Percentiles rank a stretch among this genome's conserved stretches.
These are phyloP conservation scores for Aspergillus indologenus DNA, from an alignment of 495 filamentous ascomycete genomes.

Conservation along the genomic window DNA sequence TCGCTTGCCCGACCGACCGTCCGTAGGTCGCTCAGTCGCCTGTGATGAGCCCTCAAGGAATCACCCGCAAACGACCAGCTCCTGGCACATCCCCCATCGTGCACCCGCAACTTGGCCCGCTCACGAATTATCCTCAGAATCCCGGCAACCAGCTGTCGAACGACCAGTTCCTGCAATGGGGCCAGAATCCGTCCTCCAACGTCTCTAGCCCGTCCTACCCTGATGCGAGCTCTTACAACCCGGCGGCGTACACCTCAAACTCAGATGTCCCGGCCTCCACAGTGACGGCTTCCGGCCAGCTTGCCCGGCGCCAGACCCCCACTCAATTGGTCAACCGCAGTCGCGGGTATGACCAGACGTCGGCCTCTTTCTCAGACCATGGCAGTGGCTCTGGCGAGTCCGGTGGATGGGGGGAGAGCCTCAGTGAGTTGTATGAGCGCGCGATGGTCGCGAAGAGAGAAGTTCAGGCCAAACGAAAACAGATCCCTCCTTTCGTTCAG, in stretches of 20 bases:
- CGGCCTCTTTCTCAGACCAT: conserved; percentile 48
- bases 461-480: conserved; percentile 79
- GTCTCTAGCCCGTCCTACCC: conserved; percentile 29
- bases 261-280: conserved; percentile 45
- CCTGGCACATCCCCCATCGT: conserved; percentile 63
- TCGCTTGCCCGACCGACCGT: conserved; percentile 2
- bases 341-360: conserved; percentile 45
- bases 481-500: conserved; percentile 97
- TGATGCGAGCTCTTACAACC: conserved; percentile 43
- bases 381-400: conserved; percentile 36
- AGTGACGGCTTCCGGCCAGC: conserved; percentile 55
- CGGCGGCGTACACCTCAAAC: conserved; percentile 31
- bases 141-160: conserved; percentile 45
- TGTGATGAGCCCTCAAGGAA: conserved; percentile 43
- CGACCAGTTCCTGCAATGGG: conserved; percentile 56
- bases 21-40: conserved; percentile 12
- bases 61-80: conserved; percentile 67
- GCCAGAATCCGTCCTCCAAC: conserved; percentile 40
- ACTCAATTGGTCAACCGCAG: conserved; percentile 58
- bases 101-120: conserved; percentile 42
- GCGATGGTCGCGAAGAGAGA: conserved; percentile 77
- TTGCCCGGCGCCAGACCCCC: conserved; percentile 58
- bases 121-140: conserved; percentile 32
- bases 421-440: conserved; percentile 73
- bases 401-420: conserved; percentile 60